Base-by-base conservation (phyloP, 768 basidiomycete genomes). In the Tricholoma furcatifolium region DNA sequence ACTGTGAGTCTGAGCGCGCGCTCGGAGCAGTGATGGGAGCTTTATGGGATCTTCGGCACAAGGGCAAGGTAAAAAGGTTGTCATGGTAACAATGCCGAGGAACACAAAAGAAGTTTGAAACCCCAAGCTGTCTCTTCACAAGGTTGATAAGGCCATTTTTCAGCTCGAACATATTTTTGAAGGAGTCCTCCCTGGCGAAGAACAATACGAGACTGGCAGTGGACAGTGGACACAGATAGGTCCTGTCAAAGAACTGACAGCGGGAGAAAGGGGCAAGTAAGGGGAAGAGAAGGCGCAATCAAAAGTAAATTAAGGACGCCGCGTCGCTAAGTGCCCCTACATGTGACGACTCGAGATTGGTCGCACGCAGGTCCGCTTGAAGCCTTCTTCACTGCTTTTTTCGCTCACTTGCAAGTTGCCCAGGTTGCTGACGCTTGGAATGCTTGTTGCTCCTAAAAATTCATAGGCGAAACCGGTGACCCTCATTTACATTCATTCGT, bases 401-500 rank as follows among this genome's bases (percentile, higher is more conserved):
- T 24, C 51, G 39, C 44, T 27, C n/a, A 24, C n/a, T n/a, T n/a
- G n/a, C n/a, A n/a, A n/a, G 14, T 32, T 53, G 30, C 23, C 43
- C 32, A 38, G 31, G 43, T 32, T 38, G 24, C 18, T 53, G 42
- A 39, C 47, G 40, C 3, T 27, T 54, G 41, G 43, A 32, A 50
- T 50, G 49, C 44, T 50, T 18, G 12, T 32, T 12, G 43, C 14
- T 21, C 34, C 18, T 6, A 27, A 38, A 20, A 51, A 23, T 43
- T 43, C 43, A 53, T 49, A 53, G 51, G 15, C 30, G n/a, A 23
- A 20, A 4, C 12, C 21, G 7, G 34, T 23, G 27, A 47, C 20
- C 50, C 43, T 4, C 49, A 10, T 17, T 18, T 30, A 50, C 56
- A 31, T 12, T 54, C 56, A 27, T 57, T 57, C 43, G n/a, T 38